Conservation (phyloP, 192 early-diverging fungal genomes). For the Cetraspora pellucida region DNA sequence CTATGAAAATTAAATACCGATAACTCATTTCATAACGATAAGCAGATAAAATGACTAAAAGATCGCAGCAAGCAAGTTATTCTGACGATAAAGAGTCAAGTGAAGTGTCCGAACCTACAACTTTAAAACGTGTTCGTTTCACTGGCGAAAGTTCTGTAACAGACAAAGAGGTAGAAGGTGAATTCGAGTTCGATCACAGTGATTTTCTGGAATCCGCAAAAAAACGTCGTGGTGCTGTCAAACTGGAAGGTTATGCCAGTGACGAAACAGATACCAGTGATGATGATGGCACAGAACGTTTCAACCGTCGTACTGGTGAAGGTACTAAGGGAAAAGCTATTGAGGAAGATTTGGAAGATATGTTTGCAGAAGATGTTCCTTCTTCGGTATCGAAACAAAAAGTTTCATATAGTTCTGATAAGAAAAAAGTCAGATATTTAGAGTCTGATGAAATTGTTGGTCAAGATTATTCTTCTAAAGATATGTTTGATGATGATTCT, state of each 20-base stretch:
- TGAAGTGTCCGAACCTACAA: not conserved
- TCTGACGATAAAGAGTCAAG: no score
- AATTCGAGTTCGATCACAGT: conserved; percentile 51
- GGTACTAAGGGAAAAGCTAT: conserved; percentile 25
- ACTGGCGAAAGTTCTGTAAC: conserved; percentile 15
- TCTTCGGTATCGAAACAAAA: conserved; percentile 30
- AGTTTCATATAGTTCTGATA: conserved; percentile 8
- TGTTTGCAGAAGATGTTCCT: conserved; percentile 56
- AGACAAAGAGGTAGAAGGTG: conserved; percentile 27
- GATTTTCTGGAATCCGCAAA: conserved; percentile 54
- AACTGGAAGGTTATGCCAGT: conserved; percentile 49
- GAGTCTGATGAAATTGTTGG: conserved; percentile 52
- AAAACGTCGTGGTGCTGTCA: conserved; percentile 51
- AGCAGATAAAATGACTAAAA: no score
- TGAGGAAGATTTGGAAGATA: conserved; percentile 55
- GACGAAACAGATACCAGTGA: conserved; percentile 40
- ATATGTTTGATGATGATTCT: conserved; percentile 50
- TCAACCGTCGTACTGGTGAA: conserved; percentile 43
- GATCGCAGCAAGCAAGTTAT: no score
- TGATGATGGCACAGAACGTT: conserved; percentile 44
- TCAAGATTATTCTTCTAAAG: conserved; percentile 53
- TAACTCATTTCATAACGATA: no score
- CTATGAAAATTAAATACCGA: no score
- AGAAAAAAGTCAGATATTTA: conserved; percentile 35
- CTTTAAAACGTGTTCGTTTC: conserved; percentile 41